Percentiles rank a stretch among this genome's conserved stretches.
Conservation (phyloP, 1,139 yeast genomes). For the Hemisphaericaspora subhashii region DNA sequence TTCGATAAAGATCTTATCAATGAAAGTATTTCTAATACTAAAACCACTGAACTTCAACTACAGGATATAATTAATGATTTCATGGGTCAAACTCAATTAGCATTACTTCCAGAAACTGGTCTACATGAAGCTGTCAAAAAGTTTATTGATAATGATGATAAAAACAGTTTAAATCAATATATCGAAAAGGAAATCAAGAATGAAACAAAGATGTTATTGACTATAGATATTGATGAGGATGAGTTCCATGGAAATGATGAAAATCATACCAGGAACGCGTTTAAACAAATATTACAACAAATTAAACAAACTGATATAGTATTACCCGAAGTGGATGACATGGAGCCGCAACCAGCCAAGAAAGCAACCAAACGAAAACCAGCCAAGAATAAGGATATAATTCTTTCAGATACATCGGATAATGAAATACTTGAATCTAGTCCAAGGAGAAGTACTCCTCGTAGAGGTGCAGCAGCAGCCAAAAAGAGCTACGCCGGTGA, state of each 20-base stretch:
- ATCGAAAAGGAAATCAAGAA: slow-evolving; percentile 64
- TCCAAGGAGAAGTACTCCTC: neutral
- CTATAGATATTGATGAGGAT: slow-evolving; percentile 38
- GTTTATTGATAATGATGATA: slow-evolving; percentile 83
- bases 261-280: slow-evolving; percentile 26
- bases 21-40: slow-evolving; percentile 18
- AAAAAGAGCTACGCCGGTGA: slow-evolving; percentile 1
- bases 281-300: slow-evolving; percentile 29
- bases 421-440: slow-evolving; percentile 12
- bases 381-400: slow-evolving; percentile 6
- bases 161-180: slow-evolving; percentile 63
- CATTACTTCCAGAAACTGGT: slow-evolving; percentile 75
- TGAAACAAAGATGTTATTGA: slow-evolving; percentile 59
- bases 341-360: slow-evolving; percentile 5
- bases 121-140: slow-evolving; percentile 70
- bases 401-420: slow-evolving; percentile 14
- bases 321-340: neutral
- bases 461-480: neutral
- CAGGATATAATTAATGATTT: slow-evolving; percentile 50
- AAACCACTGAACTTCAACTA: slow-evolving; percentile 18
- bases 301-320: slow-evolving; percentile 14
- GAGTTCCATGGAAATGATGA: slow-evolving; percentile 33
- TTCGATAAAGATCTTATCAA: slow-evolving; percentile 22
- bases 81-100: slow-evolving; percentile 60
- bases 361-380: slow-evolving; percentile 5